Base-by-base conservation (phyloP, 805 yeast species). In the Sugiyamaella valdiviana region DNA sequence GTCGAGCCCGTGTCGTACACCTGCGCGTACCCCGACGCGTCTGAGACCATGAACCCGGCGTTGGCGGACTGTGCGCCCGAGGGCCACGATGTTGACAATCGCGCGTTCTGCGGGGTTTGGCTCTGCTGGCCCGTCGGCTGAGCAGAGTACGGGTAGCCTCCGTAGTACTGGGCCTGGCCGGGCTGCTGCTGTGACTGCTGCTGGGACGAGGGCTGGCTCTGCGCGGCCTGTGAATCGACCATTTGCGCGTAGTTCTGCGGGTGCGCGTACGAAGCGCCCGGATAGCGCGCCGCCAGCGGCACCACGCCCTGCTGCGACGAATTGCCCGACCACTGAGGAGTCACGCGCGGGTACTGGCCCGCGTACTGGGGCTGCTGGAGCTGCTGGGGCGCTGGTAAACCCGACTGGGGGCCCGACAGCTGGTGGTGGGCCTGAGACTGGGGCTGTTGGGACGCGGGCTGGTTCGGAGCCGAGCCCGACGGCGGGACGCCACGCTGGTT, bases 191-290 rank as follows among this genome's bases (percentile, higher is more conserved):
- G 38, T 17, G 19, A 44, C 19, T 50, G 53, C 14, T 32, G 52
- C 41, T 48, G 51, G n/a, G 24, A 29, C 26, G n/a, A n/a, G n/a
- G 36, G 45, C 47, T 51, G 54, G 22, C 36, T 16, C 37, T 48
- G 51, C 47, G 41, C 44, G 21, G 35, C 44, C 36, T 44, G 51
- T 2, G 42, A 22, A 3, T 46, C 45, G 22, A 40, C 26, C 36
- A 41, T 46, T 17, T 46, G 50, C 16, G 35, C 48, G 29, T 29
- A 39, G 29, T 35, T 35, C 23, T 41, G 45, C 23, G 37, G 23
- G 22, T 40, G 41, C 22, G 29, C 17, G 17, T 15, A 20, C 14
- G 42, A 10, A 19, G 32, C 36, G 37, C 17, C 19, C 15, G 16
- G 19, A 22, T 20, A n/a, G 44, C 37, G 44, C 36, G 44, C n/a